phyloP scores from a whole-genome alignment of 352 stramenopile genomes.

The Phytophthora melonis region DNA sequence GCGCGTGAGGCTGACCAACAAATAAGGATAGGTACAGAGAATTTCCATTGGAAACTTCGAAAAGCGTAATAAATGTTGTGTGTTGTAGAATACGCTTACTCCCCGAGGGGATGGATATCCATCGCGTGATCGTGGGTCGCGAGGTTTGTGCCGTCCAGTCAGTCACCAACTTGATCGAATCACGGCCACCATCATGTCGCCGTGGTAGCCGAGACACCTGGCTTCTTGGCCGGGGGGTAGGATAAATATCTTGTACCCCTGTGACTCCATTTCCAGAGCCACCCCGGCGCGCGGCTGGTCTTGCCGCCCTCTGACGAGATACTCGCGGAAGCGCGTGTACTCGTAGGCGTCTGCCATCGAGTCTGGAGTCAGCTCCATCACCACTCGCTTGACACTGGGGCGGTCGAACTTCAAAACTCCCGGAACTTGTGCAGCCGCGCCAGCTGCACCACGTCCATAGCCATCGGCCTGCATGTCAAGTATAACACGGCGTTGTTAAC shows the following conservation, averaged over 20 bases:
- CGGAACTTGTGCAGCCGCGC: slow-evolving; percentile 60
- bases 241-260: slow-evolving; percentile 81
- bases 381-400: slow-evolving; percentile 48
- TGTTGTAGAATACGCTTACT: too few species aligned
- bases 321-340: slow-evolving; percentile 68
- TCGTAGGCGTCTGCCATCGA: slow-evolving; percentile 45
- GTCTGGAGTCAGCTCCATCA: slow-evolving; percentile 70
- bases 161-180: slow-evolving; percentile 51
- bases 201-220: slow-evolving; percentile 67
- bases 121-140: too few species aligned
- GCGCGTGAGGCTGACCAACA: too few species aligned
- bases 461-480: slow-evolving; percentile 45
- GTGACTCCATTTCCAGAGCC: slow-evolving; percentile 60
- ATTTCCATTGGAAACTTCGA: too few species aligned
- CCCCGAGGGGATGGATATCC: too few species aligned
- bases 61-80: too few species aligned
- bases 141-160: neutral
- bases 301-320: slow-evolving; percentile 58
- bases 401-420: slow-evolving; percentile 69
- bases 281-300: slow-evolving; percentile 54
- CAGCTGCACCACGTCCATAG: slow-evolving; percentile 67
- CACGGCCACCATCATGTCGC: slow-evolving; percentile 67
- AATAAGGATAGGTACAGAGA: too few species aligned
- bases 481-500: neutral
- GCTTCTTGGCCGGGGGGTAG: slow-evolving; percentile 65